Evolutionary conservation across 208 protist species (phyloP).

Genomic region (Trypanosoma conorhini): DNA sequence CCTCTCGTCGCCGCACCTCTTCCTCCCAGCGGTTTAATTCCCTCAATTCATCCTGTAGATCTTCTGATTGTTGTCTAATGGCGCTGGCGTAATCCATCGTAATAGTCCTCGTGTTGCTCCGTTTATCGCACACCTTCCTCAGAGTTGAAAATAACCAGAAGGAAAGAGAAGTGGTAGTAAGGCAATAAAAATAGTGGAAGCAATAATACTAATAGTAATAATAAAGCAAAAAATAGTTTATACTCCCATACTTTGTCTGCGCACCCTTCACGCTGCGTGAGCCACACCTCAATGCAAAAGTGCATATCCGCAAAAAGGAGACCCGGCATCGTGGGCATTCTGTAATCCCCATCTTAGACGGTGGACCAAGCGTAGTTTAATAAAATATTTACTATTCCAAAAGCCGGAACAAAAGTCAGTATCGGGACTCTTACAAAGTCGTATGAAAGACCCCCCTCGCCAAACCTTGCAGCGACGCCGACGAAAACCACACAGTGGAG

Average conservation of each 20-base stretch:
- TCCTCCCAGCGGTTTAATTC: constrained; percentile 84
- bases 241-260: neutral
- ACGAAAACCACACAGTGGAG: constrained; percentile 24
- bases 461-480: constrained; percentile 10
- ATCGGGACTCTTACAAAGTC: constrained; percentile 65
- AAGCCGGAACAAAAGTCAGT: constrained; percentile 46
- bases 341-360: neutral
- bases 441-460: constrained; percentile 20
- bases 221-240: neutral
- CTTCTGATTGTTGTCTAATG: constrained; percentile 84
- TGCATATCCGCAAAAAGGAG: neutral
- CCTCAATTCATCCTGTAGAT: constrained; percentile 86
- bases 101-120: neutral
- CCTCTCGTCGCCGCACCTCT: constrained; percentile 42
- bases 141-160: neutral
- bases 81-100: constrained; percentile 40
- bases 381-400: constrained; percentile 44
- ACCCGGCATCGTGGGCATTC: constrained; percentile 2
- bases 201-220: neutral
- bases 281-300: neutral
- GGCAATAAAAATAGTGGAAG: neutral
- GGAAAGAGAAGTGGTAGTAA: constrained; percentile 2
- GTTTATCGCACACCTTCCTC: neutral
- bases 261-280: neutral
- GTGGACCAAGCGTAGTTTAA: constrained; percentile 21